These are phyloP conservation scores for Candida michaelii DNA, from an alignment of 805 yeast species.

Conservation along the genomic window DNA sequence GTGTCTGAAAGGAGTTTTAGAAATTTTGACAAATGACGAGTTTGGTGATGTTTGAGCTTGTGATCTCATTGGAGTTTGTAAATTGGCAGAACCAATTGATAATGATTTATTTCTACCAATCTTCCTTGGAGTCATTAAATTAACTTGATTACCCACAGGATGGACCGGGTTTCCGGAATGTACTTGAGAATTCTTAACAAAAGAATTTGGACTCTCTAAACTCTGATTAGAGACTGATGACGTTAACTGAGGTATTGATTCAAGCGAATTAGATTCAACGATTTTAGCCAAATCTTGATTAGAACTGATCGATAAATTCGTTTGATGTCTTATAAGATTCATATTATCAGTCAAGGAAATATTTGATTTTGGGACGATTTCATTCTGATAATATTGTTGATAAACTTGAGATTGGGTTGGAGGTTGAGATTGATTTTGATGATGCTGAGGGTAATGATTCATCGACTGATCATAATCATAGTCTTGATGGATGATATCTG, in stretches of 20 bases:
- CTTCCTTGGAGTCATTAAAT: conserved; percentile 35
- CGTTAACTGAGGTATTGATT: conserved; percentile 36
- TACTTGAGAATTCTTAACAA: conserved; percentile 1
- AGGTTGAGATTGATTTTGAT: too few species aligned
- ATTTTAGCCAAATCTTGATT: conserved; percentile 10
- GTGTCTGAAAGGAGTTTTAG: conserved; percentile 43
- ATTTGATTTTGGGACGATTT: conserved; percentile 6
- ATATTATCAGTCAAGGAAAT: conserved; percentile 13
- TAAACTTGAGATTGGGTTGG: not conserved
- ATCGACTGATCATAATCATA: not conserved
- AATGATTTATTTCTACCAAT: conserved; percentile 33
- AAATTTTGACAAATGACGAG: conserved; percentile 19
- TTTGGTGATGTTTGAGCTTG: conserved; percentile 11
- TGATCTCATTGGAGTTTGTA: conserved; percentile 15
- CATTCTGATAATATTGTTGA: conserved; percentile 3
- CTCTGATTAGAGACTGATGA: conserved; percentile 36
- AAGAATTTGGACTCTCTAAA: conserved; percentile 31
- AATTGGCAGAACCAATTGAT: conserved; percentile 22
- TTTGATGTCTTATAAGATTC: conserved; percentile 9
- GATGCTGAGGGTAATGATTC: not conserved
- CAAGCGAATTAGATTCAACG: conserved; percentile 23
- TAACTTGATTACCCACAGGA: not conserved
- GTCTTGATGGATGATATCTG: conserved; percentile 8
- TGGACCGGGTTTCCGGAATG: too few species aligned
- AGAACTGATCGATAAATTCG: conserved; percentile 12